Base-by-base conservation (phyloP, 176 grass and related monocot species). In the Typha latifolia region DNA sequence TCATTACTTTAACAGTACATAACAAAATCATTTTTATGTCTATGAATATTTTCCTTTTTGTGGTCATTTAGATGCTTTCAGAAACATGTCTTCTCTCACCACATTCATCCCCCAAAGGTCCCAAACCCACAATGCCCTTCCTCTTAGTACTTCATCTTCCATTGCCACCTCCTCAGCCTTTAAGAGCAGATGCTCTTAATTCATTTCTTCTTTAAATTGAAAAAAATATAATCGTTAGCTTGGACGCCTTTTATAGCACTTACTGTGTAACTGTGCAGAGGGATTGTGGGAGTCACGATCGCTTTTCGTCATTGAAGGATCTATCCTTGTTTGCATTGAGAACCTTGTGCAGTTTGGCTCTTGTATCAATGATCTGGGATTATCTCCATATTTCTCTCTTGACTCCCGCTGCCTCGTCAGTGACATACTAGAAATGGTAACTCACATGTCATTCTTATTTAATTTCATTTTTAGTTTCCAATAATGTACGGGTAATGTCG, bases 381-480 rank as follows among this genome's bases (percentile, higher is more conserved):
- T 50, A 64, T 48, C 20, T 10, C 78, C 83, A 69, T 99, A 99
- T 49, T 93, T 78, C 50, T 84, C 79, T 68, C 75, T 90, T 27
- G 86, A 93, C 71, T 81, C 75, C 56, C 78, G 29, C 23, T 99
- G 89, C 56, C 71, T 67, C 19, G 85, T 99, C 56, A 37, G 69
- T n/a, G 69, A 75, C 68, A 93, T 99, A 78, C 70, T 76, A 62
- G 89, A 99, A 93, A 43, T 99, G 86, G 94, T 99, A 83, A 93
- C 64, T 69, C 59, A 51, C 49, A 43, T 59, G 64, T 79, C 27
- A n/a, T 29, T 29, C 48, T 34, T 8, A 62, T 87, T 48, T 48
- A 20, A 12, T 14, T 57, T 80, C 79, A 79, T 19, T 55, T 69
- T 22, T 57, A 32, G 77, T 61, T 79, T 50, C 80, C 37, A 49